These are phyloP conservation scores for Tilletia setariae DNA, from an alignment of 1,284 basidiomycete species.

Conservation along the genomic window DNA sequence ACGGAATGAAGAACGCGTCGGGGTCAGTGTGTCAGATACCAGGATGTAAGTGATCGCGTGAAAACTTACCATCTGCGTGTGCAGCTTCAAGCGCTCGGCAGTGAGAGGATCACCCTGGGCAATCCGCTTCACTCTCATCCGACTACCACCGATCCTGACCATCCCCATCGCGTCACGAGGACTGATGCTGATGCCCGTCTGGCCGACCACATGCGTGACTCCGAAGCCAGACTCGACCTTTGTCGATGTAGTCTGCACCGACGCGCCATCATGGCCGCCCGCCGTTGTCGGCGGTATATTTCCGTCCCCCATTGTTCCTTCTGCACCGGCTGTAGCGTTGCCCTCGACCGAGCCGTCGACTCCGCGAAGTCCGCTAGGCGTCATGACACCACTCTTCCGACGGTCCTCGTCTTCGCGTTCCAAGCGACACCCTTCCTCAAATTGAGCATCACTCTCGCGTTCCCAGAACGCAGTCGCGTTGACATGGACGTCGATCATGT, in stretches of 20 bases:
- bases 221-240: slow-evolving; percentile 15
- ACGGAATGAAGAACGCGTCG: neutral
- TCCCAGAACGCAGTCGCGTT: slow-evolving; percentile 84
- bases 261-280: neutral
- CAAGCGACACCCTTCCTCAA: slow-evolving; percentile 71
- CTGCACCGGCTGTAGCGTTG: neutral
- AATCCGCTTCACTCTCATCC: slow-evolving; percentile 59
- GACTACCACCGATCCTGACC: slow-evolving; percentile 50
- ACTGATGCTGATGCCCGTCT: slow-evolving; percentile 13
- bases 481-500: slow-evolving; percentile 93
- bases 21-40: neutral
- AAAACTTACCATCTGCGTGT: slow-evolving; percentile 73
- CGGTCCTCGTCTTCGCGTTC: slow-evolving; percentile 59
- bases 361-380: neutral
- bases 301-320: neutral
- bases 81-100: slow-evolving; percentile 67
- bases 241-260: neutral
- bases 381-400: neutral
- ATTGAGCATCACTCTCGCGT: slow-evolving; percentile 77
- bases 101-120: slow-evolving; percentile 55
- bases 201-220: neutral
- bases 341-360: slow-evolving; percentile 20
- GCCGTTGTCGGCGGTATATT: neutral
- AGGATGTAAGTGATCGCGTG: neutral
- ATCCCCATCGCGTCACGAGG: slow-evolving; percentile 13